Evolutionary conservation across 1,284 basidiomycete genomes (phyloP), one percentile per base, ranked within the genome.

Genomic region (Neolentinus lepideus): DNA sequence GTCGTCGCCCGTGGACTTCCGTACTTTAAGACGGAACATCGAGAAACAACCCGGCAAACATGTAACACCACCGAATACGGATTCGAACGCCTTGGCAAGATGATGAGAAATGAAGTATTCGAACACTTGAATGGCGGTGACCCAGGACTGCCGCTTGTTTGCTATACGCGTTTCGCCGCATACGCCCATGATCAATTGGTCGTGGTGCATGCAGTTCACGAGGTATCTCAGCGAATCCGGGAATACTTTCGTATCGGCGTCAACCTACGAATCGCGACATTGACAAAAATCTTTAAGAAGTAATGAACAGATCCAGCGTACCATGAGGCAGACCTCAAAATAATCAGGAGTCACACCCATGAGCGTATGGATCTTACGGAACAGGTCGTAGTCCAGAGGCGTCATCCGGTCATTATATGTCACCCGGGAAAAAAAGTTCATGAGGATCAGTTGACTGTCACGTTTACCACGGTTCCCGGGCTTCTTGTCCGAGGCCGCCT

Each of bases 321-420:
- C 96, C 97, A 99, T 99, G 60, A 99, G 75, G 66, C 89, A 90
- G 43, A 97, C 88, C 75, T 99, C 97, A 66, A 99, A 99, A 71
- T 92, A 98, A 72, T 99, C 97, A 1, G 97, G 95, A 0, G 97
- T 98, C n/a, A 98, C 92, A 38, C 97, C 96, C 92, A 98, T 98
- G 51, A 99, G 80, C 45, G 91, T 81, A 64, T 98, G 94, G 6
- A 95, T 84, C 76, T 99, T 99, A 58, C 96, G 85, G 80, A 99
- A 99, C 21, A 99, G 78, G 71, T 99, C 97, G 67, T 94, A 99
- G 69, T 99, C 97, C 64, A 99, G 81, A 10, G 97, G 97, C 16
- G 84, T 84, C 95, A 99, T 99, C 60, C 94, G 90, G 68, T 99
- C 97, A 69, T 99, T 98, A 75, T 98, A 99, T 12, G 97, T 99